Base-by-base conservation (phyloP, 2,329 filamentous ascomycete species). In the Sarocladium strictum region DNA sequence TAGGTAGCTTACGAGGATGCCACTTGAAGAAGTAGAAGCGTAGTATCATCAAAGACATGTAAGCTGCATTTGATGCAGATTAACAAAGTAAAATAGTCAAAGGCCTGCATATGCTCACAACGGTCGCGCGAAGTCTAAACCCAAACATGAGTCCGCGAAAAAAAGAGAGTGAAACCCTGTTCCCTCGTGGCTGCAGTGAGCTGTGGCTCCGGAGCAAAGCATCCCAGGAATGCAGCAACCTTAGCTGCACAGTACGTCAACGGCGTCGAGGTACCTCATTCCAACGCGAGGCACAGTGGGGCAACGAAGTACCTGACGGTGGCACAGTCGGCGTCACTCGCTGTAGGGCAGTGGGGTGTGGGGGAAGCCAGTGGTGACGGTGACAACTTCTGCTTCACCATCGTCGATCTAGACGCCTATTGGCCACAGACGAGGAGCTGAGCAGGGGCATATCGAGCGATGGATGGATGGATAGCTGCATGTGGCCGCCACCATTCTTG, bases 301-400 rank as follows among this genome's bases (percentile, higher is more conserved):
- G 9, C 17, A 15, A 15, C 35, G 17, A 38, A 38, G 35, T 38
- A 38, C 17, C 35, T 9, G 12, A 15, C 35, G 35, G 35, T 38
- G 35, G 35, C 35, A 32, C 29, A 32, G 29, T 32, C 7, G 12
- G 29, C 12, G 6, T 12, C 29, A 32, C 29, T 32, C n/a, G n/a
- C n/a, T n/a, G n/a, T n/a, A n/a, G n/a, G 35, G 35, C 12, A 19
- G 12, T 15, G 35, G 35, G 17, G 12, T n/a, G 35, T 38, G 35
- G 35, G 35, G 35, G 15, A n/a, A 15, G 6, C 23, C 43, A 47
- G 43, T 27, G 21, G 23, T n/a, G 12, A 47, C 24, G 43, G 43
- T 47, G 43, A 47, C 43, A 27, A 24, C 24, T 26, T 27, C 43
- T 7, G 43, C 43, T 47, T 47, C 43, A 47, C 43, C 43, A 47